Evolutionary conservation across 257 asterid species (phyloP).

Genomic region (Verbena officinalis): DNA sequence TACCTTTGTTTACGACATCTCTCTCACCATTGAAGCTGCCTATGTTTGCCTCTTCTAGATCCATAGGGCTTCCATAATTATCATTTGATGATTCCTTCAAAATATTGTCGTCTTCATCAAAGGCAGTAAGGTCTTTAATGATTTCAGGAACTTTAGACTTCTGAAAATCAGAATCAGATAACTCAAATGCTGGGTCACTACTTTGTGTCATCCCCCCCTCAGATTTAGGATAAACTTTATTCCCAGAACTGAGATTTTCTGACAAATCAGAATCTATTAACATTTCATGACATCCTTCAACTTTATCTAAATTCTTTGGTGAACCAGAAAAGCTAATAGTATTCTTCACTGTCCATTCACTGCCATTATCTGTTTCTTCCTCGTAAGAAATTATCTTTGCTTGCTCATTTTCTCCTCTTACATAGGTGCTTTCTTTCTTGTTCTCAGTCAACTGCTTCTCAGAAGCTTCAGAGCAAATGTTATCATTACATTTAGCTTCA

Average conservation of each 20-base stretch:
- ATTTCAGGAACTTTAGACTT: slow-evolving; percentile 12
- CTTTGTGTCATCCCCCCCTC: slow-evolving; percentile 22
- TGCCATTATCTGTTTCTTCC: slow-evolving; percentile 26
- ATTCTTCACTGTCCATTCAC: slow-evolving; percentile 16
- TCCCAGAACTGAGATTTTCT: slow-evolving; percentile 13
- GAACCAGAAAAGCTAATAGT: slow-evolving; percentile 20
- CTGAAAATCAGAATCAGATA: slow-evolving; percentile 24
- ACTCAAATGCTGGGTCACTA: slow-evolving; percentile 24
- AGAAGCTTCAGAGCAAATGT: slow-evolving; percentile 30
- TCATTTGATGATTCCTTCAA: slow-evolving; percentile 15
- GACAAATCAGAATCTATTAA: slow-evolving; percentile 21
- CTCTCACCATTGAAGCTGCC: slow-evolving; percentile 16
- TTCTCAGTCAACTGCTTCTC: slow-evolving; percentile 27
- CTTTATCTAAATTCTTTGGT: slow-evolving; percentile 20
- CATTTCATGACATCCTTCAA: slow-evolving; percentile 25
- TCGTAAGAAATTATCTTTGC: slow-evolving; percentile 8
- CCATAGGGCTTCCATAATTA: slow-evolving; percentile 8
- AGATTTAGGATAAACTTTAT: slow-evolving; percentile 10
- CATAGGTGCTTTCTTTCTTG: slow-evolving; percentile 18
- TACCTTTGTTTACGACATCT: slow-evolving; percentile 22
- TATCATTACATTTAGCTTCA: slow-evolving; percentile 21
- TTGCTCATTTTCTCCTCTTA: slow-evolving; percentile 22
- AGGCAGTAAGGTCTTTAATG: slow-evolving; percentile 5
- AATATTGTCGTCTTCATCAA: slow-evolving; percentile 17
- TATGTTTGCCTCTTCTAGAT: slow-evolving; percentile 17